Percentiles rank a stretch among this genome's conserved stretches.
These are phyloP conservation scores for Basidiobolus heterosporus DNA, from an alignment of 371 early-diverging fungal genomes.

Conservation along the genomic window DNA sequence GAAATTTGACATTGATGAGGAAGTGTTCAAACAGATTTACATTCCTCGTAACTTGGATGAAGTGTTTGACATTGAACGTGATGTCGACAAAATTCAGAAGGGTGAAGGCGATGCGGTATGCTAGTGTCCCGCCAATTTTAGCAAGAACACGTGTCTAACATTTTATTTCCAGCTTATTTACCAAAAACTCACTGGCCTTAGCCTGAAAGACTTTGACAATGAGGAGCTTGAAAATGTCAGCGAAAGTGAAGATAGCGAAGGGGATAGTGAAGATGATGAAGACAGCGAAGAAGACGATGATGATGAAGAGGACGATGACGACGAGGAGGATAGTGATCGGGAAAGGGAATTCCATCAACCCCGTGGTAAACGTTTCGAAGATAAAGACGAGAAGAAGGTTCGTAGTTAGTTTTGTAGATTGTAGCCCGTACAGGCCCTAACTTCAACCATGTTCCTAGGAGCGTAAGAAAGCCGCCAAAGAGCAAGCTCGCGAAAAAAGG, in stretches of 20 bases:
- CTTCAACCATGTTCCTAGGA: slow-evolving; percentile 10
- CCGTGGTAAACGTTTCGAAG: slow-evolving; percentile 60
- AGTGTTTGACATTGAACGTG: slow-evolving; percentile 76
- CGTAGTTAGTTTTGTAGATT: too few species aligned
- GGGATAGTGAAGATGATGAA: slow-evolving; percentile 1
- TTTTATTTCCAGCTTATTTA: slow-evolving; percentile 16
- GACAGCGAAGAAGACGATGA: slow-evolving; percentile 11
- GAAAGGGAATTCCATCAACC: slow-evolving; percentile 18
- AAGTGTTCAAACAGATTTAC: slow-evolving; percentile 78
- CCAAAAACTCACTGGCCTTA: slow-evolving; percentile 14
- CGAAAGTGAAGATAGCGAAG: not conserved
- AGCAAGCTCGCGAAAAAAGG: slow-evolving; percentile 75
- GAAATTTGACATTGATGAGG: slow-evolving; percentile 41
- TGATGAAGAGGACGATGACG: slow-evolving; percentile 16
- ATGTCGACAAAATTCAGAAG: slow-evolving; percentile 49
- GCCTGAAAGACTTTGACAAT: not conserved
- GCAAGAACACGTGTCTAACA: not conserved
- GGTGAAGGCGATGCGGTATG: slow-evolving; percentile 54
- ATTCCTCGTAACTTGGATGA: slow-evolving; percentile 86
- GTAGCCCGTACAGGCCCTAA: too few species aligned
- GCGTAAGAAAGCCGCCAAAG: slow-evolving; percentile 72
- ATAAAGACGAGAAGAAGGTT: slow-evolving; percentile 66
- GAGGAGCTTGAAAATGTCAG: not conserved
- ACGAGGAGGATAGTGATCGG: slow-evolving; percentile 22
- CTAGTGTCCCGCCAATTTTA: not conserved